These are phyloP conservation scores for Penicillium polonicum DNA, from an alignment of 2,329 filamentous ascomycete genomes.

Conservation along the genomic window DNA sequence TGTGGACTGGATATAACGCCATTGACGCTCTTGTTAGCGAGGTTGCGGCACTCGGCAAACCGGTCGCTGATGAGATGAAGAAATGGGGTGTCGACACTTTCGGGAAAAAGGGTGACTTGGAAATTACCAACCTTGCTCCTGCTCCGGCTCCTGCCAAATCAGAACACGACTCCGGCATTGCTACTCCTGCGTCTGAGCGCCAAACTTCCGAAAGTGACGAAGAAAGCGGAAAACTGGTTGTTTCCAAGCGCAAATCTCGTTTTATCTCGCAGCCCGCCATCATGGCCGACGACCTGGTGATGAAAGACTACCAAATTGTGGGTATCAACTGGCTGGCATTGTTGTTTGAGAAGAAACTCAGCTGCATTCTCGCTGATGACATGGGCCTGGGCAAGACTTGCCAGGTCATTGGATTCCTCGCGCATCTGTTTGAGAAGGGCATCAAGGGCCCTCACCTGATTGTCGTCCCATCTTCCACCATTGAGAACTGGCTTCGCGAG, in stretches of 20 bases:
- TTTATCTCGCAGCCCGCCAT: conserved; percentile 68
- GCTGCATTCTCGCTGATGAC: conserved; percentile 92
- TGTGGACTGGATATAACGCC: conserved; percentile 75
- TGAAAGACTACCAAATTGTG: conserved; percentile 93
- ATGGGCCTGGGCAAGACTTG: conserved; percentile 97
- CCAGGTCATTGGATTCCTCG: conserved; percentile 89
- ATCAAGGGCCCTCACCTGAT: conserved; percentile 74
- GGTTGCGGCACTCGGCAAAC: conserved; percentile 71
- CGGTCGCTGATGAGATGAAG: conserved; percentile 63
- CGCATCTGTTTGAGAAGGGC: conserved; percentile 71
- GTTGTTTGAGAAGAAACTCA: conserved; percentile 74
- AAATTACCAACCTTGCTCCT: conserved; percentile 55
- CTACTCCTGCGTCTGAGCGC: conserved; percentile 55
- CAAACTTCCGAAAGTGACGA: conserved; percentile 38
- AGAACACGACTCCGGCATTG: conserved; percentile 64
- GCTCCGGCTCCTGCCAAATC: conserved; percentile 32
- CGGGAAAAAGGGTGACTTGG: conserved; percentile 62
- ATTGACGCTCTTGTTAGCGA: conserved; percentile 77
- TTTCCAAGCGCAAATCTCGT: conserved; percentile 36
- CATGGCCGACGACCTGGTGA: conserved; percentile 71
- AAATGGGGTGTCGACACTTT: conserved; percentile 68
- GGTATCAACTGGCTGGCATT: conserved; percentile 93
- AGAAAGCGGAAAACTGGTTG: conserved; percentile 35
- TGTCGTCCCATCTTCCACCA: conserved; percentile 86
- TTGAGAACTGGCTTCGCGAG: conserved; percentile 94